Evolutionary conservation across 495 filamentous ascomycete species (phyloP).

Genomic region (Echria macrotheca): DNA sequence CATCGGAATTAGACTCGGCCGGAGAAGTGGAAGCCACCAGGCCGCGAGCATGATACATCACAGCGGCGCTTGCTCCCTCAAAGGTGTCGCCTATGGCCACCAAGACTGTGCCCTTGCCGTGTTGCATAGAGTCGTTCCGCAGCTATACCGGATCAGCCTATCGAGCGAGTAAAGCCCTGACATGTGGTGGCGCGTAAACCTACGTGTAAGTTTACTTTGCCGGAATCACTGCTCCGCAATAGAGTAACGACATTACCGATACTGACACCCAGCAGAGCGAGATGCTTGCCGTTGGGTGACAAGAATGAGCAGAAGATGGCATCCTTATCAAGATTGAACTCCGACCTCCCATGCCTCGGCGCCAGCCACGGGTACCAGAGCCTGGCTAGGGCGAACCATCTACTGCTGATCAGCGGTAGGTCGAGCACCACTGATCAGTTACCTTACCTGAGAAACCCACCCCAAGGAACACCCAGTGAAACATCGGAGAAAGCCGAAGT

Average conservation of each 20-base stretch:
- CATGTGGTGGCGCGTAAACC: too few species aligned
- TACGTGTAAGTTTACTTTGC: conserved; percentile 62
- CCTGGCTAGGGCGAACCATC: conserved; percentile 78
- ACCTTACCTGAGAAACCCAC: conserved; percentile 37
- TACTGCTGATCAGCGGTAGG: conserved; percentile 23
- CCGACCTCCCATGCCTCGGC: conserved; percentile 70
- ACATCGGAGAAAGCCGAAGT: conserved; percentile 50
- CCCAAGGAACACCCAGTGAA: conserved; percentile 60
- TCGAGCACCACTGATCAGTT: neutral
- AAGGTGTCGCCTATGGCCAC: conserved; percentile 70
- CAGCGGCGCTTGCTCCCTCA: conserved; percentile 69
- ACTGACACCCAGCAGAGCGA: conserved; percentile 78
- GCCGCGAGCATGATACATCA: conserved; percentile 80
- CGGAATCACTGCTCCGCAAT: conserved; percentile 60
- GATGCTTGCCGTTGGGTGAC: conserved; percentile 62
- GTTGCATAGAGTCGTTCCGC: conserved; percentile 56
- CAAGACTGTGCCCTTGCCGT: conserved; percentile 57
- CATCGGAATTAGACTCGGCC: conserved; percentile 7
- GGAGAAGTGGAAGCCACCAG: conserved; percentile 39
- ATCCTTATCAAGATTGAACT: conserved; percentile 66
- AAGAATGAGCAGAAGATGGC: conserved; percentile 79
- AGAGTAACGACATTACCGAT: conserved; percentile 65
- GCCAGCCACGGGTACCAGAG: conserved; percentile 80
- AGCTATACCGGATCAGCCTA: conserved; percentile 32
- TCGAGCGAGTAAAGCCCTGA: too few species aligned